These are phyloP conservation scores for Fusarium sp. DNA, from an alignment of 2,329 filamentous ascomycete genomes.

Conservation along the genomic window DNA sequence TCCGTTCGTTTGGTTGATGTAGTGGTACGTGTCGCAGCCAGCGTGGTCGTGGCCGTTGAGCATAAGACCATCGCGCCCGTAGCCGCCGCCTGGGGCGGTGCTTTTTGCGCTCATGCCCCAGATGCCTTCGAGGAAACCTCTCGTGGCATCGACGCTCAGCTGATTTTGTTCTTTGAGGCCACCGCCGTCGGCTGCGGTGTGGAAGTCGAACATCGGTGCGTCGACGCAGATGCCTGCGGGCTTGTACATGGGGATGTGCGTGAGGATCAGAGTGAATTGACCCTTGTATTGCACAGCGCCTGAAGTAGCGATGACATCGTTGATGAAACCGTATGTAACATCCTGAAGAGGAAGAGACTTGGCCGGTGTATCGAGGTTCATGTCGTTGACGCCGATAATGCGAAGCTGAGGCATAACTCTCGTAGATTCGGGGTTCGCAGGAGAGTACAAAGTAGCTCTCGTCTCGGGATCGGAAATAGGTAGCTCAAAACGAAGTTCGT, in stretches of 20 bases:
- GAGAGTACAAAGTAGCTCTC: slow-evolving; percentile 58
- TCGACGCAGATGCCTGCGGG: slow-evolving; percentile 85
- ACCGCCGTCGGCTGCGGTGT: slow-evolving; percentile 71
- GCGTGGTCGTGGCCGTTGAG: slow-evolving; percentile 96
- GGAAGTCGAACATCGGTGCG: slow-evolving; percentile 84
- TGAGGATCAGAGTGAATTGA: slow-evolving; percentile 85
- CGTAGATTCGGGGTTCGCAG: slow-evolving; percentile 59
- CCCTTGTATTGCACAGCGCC: slow-evolving; percentile 70
- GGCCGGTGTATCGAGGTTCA: slow-evolving; percentile 92
- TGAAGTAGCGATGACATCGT: slow-evolving; percentile 73
- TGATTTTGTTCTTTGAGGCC: slow-evolving; percentile 93
- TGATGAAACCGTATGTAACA: slow-evolving; percentile 82
- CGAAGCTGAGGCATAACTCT: slow-evolving; percentile 76
- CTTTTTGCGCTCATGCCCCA: slow-evolving; percentile 79
- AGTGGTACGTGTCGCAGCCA: slow-evolving; percentile 92
- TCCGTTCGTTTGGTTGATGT: slow-evolving; percentile 71
- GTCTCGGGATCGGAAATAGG: slow-evolving; percentile 57
- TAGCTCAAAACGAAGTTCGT: slow-evolving; percentile 82
- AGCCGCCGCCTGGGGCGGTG: slow-evolving; percentile 68
- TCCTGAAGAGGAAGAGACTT: slow-evolving; percentile 74
- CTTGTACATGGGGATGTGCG: slow-evolving; percentile 93
- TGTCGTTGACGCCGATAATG: slow-evolving; percentile 87
- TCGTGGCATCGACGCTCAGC: slow-evolving; percentile 77
- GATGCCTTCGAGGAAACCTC: slow-evolving; percentile 83
- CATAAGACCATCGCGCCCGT: slow-evolving; percentile 80